Evolutionary conservation across 495 filamentous ascomycete genomes (phyloP).

Genomic region (Hypoxylon lenormandii): DNA sequence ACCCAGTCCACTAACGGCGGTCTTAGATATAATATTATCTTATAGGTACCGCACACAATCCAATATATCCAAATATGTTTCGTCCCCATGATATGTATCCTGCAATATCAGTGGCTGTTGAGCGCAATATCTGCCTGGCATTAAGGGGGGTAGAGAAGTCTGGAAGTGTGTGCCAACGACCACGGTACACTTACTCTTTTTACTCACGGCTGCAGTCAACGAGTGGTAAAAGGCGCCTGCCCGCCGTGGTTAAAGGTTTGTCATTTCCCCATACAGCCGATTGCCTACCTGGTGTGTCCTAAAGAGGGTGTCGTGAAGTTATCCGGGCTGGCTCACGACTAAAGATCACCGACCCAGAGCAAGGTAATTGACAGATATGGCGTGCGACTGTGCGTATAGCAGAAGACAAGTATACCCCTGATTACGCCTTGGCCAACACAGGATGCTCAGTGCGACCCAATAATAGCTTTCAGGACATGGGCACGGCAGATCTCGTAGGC

Average conservation of each 20-base stretch:
- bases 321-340: conserved; percentile 30
- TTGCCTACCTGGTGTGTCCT: conserved; percentile 20
- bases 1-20: conserved; percentile 11
- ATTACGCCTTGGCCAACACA: conserved; percentile 23
- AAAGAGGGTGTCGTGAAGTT: conserved; percentile 39
- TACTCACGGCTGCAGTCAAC: conserved; percentile 12
- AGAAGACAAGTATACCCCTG: conserved; percentile 42
- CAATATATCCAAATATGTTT: conserved; percentile 29
- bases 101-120: conserved; percentile 13
- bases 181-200: conserved; percentile 1
- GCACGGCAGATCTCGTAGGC: conserved; percentile 31
- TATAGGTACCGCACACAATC: conserved; percentile 19
- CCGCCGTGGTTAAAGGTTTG: background rate
- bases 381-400: conserved; percentile 32
- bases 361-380: conserved; percentile 26
- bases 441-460: conserved; percentile 24
- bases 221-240: conserved; percentile 11
- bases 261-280: conserved; percentile 13
- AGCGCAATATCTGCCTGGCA: background rate
- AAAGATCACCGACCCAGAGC: conserved; percentile 14
- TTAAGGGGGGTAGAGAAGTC: conserved; percentile 11
- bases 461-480: conserved; percentile 26
- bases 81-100: conserved; percentile 20
- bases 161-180: conserved; percentile 9
- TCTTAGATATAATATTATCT: conserved; percentile 25